These are phyloP conservation scores for Trypanosoma cruzi DNA, from an alignment of 208 protist species.

Conservation along the genomic window DNA sequence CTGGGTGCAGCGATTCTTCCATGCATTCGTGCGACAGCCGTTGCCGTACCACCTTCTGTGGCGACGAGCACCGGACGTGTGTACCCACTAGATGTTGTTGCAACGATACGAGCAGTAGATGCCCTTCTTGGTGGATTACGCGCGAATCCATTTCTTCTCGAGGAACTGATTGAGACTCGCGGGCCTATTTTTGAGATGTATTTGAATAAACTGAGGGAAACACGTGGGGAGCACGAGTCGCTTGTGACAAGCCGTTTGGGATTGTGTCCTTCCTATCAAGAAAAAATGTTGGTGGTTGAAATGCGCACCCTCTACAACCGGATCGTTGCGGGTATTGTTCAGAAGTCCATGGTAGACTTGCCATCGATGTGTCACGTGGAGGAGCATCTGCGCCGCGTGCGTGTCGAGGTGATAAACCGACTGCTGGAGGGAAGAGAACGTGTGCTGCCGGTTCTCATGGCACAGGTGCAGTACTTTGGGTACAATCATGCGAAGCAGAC, in stretches of 20 bases:
- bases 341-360: constrained; percentile 26
- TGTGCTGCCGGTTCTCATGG: constrained; percentile 32
- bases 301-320: constrained; percentile 27
- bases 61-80: constrained; percentile 8
- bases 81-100: constrained; percentile 6
- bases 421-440: constrained; percentile 28
- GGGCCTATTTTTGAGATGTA: constrained; percentile 28
- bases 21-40: constrained; percentile 25
- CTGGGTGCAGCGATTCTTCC: constrained; percentile 36
- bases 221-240: constrained; percentile 29
- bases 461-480: constrained; percentile 36
- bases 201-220: constrained; percentile 25
- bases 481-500: constrained; percentile 27
- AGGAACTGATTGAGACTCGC: constrained; percentile 28
- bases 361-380: constrained; percentile 34
- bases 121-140: constrained; percentile 40
- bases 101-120: constrained; percentile 25
- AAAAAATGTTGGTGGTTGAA: constrained; percentile 3
- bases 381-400: constrained; percentile 30
- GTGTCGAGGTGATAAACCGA: constrained; percentile 24
- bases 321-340: constrained; percentile 21
- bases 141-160: constrained; percentile 37
- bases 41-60: constrained; percentile 9
- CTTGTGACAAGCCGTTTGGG: constrained; percentile 20
- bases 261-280: constrained; percentile 13